Percentiles rank a stretch among this genome's conserved stretches.
Evolutionary conservation across 352 stramenopile species (phyloP).

Genomic region (Globisporangium nodosum): DNA sequence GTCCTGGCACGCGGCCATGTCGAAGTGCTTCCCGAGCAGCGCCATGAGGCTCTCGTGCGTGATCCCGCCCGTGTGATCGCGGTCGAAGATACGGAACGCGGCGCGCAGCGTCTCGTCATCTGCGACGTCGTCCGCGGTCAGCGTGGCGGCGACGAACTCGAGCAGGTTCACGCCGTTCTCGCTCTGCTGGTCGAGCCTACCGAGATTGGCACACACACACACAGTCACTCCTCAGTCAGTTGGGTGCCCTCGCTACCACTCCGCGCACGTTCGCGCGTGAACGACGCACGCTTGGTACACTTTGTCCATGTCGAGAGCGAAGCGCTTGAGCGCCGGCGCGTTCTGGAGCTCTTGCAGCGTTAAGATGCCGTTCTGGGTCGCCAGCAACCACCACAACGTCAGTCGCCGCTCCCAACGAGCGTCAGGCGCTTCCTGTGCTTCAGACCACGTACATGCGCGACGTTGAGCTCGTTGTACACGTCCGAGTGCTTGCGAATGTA

Average conservation of each 20-base stretch:
- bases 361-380: constrained; percentile 53
- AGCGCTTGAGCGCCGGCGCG: constrained; percentile 41
- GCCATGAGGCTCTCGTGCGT: constrained; percentile 42
- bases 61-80: constrained; percentile 53
- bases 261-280: neutral
- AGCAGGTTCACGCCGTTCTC: constrained; percentile 72
- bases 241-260: neutral
- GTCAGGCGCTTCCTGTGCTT: too few relatives aligned
- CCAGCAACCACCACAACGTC: neutral
- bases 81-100: constrained; percentile 61
- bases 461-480: constrained; percentile 79
- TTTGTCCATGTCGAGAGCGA: constrained; percentile 59
- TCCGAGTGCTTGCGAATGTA: constrained; percentile 45
- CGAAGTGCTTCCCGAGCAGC: constrained; percentile 60
- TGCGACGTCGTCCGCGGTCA: constrained; percentile 50
- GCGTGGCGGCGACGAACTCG: constrained; percentile 71
- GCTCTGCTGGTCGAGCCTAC: constrained; percentile 65
- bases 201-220: neutral
- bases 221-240: neutral
- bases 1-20: constrained; percentile 41
- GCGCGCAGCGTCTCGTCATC: constrained; percentile 48
- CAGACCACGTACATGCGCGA: constrained; percentile 40
- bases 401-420: neutral
- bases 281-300: constrained; percentile 47
- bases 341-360: constrained; percentile 59